A percentile compares a stretch with the other conserved stretches of the same genome.
These are phyloP conservation scores for Ceratocystis colombiana DNA, from an alignment of 2,329 filamentous ascomycete species.

Conservation along the genomic window DNA sequence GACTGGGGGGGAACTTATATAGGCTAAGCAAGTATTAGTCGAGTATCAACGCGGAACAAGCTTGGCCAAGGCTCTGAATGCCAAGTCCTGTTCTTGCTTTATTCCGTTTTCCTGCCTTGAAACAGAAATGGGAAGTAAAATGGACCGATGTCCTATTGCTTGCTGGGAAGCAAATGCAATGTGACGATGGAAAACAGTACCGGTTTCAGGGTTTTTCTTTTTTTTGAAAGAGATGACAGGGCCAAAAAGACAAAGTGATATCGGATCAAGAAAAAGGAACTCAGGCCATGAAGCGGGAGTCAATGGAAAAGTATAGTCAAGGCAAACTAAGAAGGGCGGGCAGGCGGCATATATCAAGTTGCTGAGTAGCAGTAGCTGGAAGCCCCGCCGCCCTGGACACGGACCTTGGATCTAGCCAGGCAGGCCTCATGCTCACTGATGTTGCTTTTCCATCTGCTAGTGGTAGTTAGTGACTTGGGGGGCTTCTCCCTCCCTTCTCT, in stretches of 20 bases:
- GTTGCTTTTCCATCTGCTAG: too few species aligned
- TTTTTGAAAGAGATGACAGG: neutral
- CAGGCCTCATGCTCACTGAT: neutral
- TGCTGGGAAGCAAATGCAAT: neutral
- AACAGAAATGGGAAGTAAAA: neutral
- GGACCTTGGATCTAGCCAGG: neutral
- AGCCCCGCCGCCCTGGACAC: neutral
- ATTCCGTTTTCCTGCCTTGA: slow-evolving; percentile 4
- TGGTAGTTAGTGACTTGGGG: neutral
- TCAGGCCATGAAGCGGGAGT: too few species aligned
- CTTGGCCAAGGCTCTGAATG: too few species aligned
- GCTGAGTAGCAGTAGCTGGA: neutral
- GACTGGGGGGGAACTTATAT: too few species aligned
- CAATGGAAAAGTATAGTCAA: neutral
- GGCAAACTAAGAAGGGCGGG: neutral
- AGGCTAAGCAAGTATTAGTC: too few species aligned
- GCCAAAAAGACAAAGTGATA: neutral
- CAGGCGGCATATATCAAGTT: neutral
- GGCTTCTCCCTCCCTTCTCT: neutral
- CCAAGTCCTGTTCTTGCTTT: neutral
- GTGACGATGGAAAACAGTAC: slow-evolving; percentile 5
- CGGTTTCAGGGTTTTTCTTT: slow-evolving; percentile 9
- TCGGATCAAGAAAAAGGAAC: too few species aligned
- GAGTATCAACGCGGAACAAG: too few species aligned
- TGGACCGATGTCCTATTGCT: neutral